Conservation (phyloP, 1,139 yeast genomes). For the Kodamaea derodonti region DNA sequence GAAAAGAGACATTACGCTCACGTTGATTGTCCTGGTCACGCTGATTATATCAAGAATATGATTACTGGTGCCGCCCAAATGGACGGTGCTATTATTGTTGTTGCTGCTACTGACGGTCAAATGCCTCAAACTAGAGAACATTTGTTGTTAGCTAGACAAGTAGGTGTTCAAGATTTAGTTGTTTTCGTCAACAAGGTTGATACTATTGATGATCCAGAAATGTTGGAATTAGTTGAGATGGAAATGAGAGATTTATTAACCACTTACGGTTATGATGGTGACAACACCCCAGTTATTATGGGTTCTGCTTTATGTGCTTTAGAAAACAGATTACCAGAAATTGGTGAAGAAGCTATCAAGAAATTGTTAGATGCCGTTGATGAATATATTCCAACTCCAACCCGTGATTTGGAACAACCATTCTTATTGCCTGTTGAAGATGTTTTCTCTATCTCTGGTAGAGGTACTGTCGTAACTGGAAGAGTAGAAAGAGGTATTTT, state of each 20-base stretch:
- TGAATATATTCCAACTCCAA: slow-evolving; percentile 92
- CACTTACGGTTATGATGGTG: slow-evolving; percentile 96
- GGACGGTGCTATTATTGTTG: slow-evolving; percentile 99
- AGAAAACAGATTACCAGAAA: slow-evolving; percentile 84
- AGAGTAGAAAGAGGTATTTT: slow-evolving; percentile 97
- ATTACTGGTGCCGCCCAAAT: slow-evolving; percentile 99
- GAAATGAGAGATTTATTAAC: slow-evolving; percentile 97
- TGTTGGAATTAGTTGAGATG: slow-evolving; percentile 99
- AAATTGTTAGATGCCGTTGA: slow-evolving; percentile 91
- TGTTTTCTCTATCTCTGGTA: slow-evolving; percentile 96
- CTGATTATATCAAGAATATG: slow-evolving; percentile 98
- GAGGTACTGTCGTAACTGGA: slow-evolving; percentile 99
- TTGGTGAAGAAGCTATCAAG: slow-evolving; percentile 81
- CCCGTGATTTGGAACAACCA: slow-evolving; percentile 93
- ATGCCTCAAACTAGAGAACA: slow-evolving; percentile 99
- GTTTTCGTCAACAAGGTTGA: slow-evolving; percentile 98
- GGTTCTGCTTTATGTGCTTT: slow-evolving; percentile 98
- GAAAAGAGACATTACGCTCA: slow-evolving; percentile 30
- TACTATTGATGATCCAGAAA: slow-evolving; percentile 96
- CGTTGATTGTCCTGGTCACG: slow-evolving; percentile 80
- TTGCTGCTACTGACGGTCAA: slow-evolving; percentile 98
- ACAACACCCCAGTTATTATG: slow-evolving; percentile 95
- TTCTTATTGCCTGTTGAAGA: slow-evolving; percentile 97
- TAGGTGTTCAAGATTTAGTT: slow-evolving; percentile 96
- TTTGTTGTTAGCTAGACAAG: slow-evolving; percentile 96